These are phyloP conservation scores for Hanseniaspora occidentalis DNA, from an alignment of 805 yeast genomes.

Conservation along the genomic window DNA sequence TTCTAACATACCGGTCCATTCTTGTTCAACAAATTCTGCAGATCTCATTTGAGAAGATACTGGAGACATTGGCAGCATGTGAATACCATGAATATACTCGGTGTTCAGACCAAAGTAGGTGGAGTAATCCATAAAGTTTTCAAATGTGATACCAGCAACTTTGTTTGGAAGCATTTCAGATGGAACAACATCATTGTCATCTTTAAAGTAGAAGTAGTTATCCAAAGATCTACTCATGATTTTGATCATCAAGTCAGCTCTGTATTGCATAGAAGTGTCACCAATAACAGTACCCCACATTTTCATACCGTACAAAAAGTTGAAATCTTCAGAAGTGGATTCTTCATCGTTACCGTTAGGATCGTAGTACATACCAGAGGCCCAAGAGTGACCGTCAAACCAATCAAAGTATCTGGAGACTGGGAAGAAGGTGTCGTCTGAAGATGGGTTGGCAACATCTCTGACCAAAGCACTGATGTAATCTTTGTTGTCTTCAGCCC, in stretches of 20 bases:
- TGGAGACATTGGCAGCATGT: conserved; percentile 64
- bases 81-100: conserved; percentile 67
- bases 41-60: conserved; percentile 43
- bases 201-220: conserved; percentile 12
- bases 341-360: conserved; percentile 66
- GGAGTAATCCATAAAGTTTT: conserved; percentile 59
- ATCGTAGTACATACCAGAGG: conserved; percentile 49
- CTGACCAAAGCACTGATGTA: conserved; percentile 53
- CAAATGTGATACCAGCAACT: conserved; percentile 64
- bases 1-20: conserved; percentile 44
- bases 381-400: conserved; percentile 67
- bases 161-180: conserved; percentile 42
- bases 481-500: conserved; percentile 34
- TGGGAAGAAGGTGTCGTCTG: conserved; percentile 45
- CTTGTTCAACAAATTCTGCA: conserved; percentile 38
- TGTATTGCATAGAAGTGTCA: conserved; percentile 37
- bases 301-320: conserved; percentile 55
- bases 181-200: conserved; percentile 3
- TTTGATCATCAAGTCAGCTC: conserved; percentile 51
- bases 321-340: conserved; percentile 59
- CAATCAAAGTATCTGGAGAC: conserved; percentile 56
- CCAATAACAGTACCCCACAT: conserved; percentile 50
- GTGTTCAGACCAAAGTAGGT: conserved; percentile 56
- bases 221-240: conserved; percentile 41
- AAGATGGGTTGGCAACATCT: conserved; percentile 55